phyloP scores from a whole-genome alignment of 805 yeast species.

The Suhomyces sp. region DNA sequence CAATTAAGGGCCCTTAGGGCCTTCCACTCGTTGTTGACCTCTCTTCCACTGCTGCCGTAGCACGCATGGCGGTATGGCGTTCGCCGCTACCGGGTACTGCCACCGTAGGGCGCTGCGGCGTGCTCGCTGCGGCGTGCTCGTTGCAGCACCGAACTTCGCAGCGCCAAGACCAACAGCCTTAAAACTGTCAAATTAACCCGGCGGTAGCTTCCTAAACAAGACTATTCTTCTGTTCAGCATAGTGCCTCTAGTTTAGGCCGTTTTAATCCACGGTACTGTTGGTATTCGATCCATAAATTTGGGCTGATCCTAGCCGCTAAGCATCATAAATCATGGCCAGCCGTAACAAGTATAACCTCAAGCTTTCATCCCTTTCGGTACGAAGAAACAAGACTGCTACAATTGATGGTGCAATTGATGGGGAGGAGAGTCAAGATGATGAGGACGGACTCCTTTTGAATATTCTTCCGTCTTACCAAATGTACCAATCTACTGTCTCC shows the following conservation, averaged over 20 bases:
- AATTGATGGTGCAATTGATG: neutral
- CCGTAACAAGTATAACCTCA: slow-evolving; percentile 17
- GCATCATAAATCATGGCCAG: neutral
- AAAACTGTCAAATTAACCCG: neutral
- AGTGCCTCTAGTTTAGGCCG: neutral
- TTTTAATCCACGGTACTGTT: neutral
- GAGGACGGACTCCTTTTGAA: slow-evolving; percentile 29
- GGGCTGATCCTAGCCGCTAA: neutral
- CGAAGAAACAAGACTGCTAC: slow-evolving; percentile 1
- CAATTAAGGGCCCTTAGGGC: neutral
- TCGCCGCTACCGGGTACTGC: neutral
- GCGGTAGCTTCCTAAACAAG: neutral
- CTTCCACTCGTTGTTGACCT: neutral
- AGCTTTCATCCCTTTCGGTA: slow-evolving; percentile 15
- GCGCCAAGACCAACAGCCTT: neutral
- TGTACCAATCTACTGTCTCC: slow-evolving; percentile 39
- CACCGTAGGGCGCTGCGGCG: neutral
- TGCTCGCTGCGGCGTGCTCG: neutral
- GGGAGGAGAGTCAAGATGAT: slow-evolving; percentile 6
- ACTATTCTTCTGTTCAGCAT: neutral
- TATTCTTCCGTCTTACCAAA: slow-evolving; percentile 40
- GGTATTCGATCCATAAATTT: neutral
- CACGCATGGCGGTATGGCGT: neutral
- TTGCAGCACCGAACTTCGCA: neutral
- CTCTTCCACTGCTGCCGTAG: neutral